phyloP scores from a whole-genome alignment of 73 alveolate species.

The Breviolum minutum region DNA sequence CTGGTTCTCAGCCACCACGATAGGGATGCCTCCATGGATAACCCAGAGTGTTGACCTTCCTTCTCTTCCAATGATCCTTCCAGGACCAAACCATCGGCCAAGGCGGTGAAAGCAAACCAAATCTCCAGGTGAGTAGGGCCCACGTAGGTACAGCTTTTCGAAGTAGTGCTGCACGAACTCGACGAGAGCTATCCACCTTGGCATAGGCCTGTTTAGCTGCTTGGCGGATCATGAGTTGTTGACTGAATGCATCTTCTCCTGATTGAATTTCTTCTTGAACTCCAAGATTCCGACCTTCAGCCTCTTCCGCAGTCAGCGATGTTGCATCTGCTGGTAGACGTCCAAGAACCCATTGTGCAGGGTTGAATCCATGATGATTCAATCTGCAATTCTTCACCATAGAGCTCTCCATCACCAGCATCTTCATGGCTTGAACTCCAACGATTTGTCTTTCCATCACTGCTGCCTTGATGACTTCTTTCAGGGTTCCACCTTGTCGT shows the following conservation, averaged over 20 bases:
- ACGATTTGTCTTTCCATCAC: background rate
- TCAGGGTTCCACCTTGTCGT: background rate
- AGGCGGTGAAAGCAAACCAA: slow-evolving; percentile 19
- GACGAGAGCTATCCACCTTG: background rate
- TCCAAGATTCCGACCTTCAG: background rate
- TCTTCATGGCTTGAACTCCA: background rate
- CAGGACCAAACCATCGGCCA: background rate
- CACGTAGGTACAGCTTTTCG: background rate
- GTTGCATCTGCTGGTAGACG: background rate
- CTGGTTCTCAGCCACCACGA: background rate
- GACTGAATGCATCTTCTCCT: background rate
- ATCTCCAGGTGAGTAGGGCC: slow-evolving; percentile 3
- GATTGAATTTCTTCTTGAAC: background rate
- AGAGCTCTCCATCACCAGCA: too few species aligned
- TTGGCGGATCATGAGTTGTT: background rate
- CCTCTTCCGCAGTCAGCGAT: background rate
- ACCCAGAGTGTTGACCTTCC: slow-evolving; percentile 4
- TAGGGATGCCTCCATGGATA: background rate
- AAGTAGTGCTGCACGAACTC: background rate
- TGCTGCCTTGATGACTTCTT: background rate
- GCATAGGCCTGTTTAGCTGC: slow-evolving; percentile 21
- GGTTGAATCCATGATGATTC: background rate
- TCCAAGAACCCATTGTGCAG: slow-evolving; percentile 1
- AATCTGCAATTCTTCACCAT: background rate
- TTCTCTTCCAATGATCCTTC: background rate